These are phyloP conservation scores for Xylaria sp. DNA, from an alignment of 2,329 filamentous ascomycete genomes.

Conservation along the genomic window DNA sequence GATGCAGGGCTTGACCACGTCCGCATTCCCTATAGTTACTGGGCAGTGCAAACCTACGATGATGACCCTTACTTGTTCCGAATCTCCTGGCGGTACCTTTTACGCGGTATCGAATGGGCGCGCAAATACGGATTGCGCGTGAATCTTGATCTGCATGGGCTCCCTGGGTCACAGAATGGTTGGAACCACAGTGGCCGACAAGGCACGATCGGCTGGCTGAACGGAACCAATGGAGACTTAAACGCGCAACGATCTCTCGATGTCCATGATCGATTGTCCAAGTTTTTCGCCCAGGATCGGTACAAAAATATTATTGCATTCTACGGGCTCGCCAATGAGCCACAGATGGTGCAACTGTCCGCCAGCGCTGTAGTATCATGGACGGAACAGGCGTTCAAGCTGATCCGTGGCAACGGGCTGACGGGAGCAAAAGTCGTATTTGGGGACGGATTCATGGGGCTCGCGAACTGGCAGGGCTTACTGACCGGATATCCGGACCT, in stretches of 20 bases:
- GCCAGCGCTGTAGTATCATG: constrained; percentile 76
- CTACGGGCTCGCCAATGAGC: constrained; percentile 96
- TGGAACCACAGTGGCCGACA: constrained; percentile 95
- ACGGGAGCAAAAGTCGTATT: constrained; percentile 79
- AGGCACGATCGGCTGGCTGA: constrained; percentile 86
- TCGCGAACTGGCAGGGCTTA: constrained; percentile 89
- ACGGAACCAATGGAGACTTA: constrained; percentile 82
- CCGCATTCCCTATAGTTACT: constrained; percentile 95
- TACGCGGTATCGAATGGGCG: constrained; percentile 92
- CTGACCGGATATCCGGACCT: constrained; percentile 77
- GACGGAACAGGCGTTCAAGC: constrained; percentile 77
- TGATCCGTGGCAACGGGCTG: constrained; percentile 79
- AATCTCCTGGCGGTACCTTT: constrained; percentile 91
- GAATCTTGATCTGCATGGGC: constrained; percentile 91
- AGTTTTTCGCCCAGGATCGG: constrained; percentile 92
- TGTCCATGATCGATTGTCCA: constrained; percentile 84
- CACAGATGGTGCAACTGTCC: constrained; percentile 81
- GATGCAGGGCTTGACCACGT: constrained; percentile 94
- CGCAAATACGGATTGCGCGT: constrained; percentile 91
- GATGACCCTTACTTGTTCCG: constrained; percentile 88
- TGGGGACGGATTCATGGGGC: constrained; percentile 93
- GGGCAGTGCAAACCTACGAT: constrained; percentile 87
- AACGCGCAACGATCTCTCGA: constrained; percentile 87
- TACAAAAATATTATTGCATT: constrained; percentile 93
- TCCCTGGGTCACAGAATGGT: constrained; percentile 94